Evolutionary conservation across 2,329 filamentous ascomycete species (phyloP), one percentile per base, ranked within the genome.

Genomic region (Xylaria sp.): DNA sequence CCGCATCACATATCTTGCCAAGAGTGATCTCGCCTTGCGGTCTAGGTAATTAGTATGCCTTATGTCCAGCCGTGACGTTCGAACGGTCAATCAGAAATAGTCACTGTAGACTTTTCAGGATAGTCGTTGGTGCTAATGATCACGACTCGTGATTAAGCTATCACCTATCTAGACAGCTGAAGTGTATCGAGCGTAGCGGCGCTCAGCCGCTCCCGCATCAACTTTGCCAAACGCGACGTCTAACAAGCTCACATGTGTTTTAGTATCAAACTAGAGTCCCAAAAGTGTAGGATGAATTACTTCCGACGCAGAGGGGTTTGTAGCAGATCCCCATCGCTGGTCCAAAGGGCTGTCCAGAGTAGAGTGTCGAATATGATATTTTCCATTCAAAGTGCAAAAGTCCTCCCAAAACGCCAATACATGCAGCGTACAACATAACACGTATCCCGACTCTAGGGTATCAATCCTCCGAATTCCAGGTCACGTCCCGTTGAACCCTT

Each of bases 401-500:
- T 25, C 12, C 35, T 8, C 44, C 9, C n/a, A 18, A 63, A 70
- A 68, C 68, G 59, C 65, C 68, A 35, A 47, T 32, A 60, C 42
- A 68, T 71, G 69, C 66, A 63, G 13, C 55, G 29, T 55, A 55
- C 62, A 63, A n/a, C 55, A 68, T 62, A 27, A 60, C 29, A 51
- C 54, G 63, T 58, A 32, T 62, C 44, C 21, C 4, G 13, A 18
- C 32, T 53, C 65, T 61, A 62, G 37, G 58, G 51, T 62, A 64
- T 70, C 40, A 70, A 27, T 51, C 62, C 32, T 69, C 59, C 25
- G 61, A 68, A 61, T 69, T 60, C 68, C 68, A 70, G 6, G 62
- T 70, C 50, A 72, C 61, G 42, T 70, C 70, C 35, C 70, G 60
- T 68, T 72, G 70, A 4, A 72, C 68, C 48, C 70, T 37, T 44